These are phyloP conservation scores for Thelephora aurantiotincta DNA, from an alignment of 768 basidiomycete species.

Conservation along the genomic window DNA sequence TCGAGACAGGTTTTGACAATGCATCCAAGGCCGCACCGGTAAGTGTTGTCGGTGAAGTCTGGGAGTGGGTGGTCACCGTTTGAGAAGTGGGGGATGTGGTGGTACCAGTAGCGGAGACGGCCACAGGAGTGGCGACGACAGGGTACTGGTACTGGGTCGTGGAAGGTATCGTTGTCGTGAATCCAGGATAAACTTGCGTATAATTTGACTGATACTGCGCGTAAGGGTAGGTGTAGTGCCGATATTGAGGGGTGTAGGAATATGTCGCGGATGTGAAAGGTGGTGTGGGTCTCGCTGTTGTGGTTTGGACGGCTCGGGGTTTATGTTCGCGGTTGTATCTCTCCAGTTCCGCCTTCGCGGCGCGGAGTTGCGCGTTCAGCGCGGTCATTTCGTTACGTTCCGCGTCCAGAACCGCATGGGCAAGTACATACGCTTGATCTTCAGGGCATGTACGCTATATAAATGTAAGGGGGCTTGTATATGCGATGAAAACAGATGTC, in stretches of 20 bases:
- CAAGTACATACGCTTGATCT: constrained; percentile 48
- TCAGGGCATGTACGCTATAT: constrained; percentile 44
- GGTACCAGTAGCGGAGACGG: neutral
- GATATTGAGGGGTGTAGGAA: constrained; percentile 13
- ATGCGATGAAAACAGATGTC: neutral
- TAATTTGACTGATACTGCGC: constrained; percentile 6
- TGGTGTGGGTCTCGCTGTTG: constrained; percentile 7
- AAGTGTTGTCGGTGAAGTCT: constrained; percentile 1
- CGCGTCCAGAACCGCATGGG: constrained; percentile 48
- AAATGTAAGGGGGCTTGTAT: neutral
- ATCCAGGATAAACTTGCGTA: neutral
- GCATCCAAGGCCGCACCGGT: constrained; percentile 1
- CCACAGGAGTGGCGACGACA: neutral
- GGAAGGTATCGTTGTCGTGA: neutral
- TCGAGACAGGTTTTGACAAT: constrained; percentile 28
- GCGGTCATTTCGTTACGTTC: constrained; percentile 49
- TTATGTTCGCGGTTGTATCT: constrained; percentile 59
- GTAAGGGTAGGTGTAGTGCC: constrained; percentile 15
- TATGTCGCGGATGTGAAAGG: constrained; percentile 7
- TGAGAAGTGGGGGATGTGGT: no score
- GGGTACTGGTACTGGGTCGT: neutral
- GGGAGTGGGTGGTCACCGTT: neutral
- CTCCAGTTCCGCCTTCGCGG: constrained; percentile 50
- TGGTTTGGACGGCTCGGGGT: constrained; percentile 15
- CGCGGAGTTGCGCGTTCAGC: constrained; percentile 45